Evolutionary conservation across 306 rosid species (phyloP).

Genomic region (Ormosia emarginata): DNA sequence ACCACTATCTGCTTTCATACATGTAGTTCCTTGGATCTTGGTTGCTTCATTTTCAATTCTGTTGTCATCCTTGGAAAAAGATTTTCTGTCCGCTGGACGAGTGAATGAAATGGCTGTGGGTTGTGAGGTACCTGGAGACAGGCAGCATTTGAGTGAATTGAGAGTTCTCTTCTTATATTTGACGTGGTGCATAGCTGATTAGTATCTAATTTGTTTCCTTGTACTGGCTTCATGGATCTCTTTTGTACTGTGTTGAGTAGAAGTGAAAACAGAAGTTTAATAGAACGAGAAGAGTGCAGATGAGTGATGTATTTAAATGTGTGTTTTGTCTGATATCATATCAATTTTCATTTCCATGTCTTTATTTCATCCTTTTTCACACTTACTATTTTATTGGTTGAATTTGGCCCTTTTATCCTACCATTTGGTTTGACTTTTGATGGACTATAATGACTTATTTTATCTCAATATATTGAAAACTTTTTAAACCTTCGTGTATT

Average conservation of each 20-base stretch:
- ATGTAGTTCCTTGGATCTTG: neutral
- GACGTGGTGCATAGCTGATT: neutral
- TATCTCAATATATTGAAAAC: neutral
- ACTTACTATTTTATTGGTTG: neutral
- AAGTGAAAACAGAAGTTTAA: neutral
- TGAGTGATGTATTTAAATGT: neutral
- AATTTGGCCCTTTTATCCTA: neutral
- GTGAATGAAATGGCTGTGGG: neutral
- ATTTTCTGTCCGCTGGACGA: neutral
- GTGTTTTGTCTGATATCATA: neutral
- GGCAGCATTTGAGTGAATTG: slow-evolving; percentile 5
- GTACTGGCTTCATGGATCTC: neutral
- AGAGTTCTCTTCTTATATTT: neutral
- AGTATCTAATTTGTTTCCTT: neutral
- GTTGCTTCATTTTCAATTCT: neutral
- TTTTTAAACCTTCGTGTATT: neutral
- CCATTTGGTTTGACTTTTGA: slow-evolving; percentile 8
- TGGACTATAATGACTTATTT: neutral
- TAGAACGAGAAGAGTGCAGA: neutral
- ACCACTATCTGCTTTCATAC: neutral
- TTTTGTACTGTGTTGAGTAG: neutral
- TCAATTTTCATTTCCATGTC: neutral
- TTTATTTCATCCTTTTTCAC: neutral
- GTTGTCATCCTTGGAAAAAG: neutral
- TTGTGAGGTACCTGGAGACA: neutral